Conservation (phyloP, 306 rosid genomes). For the Casuarina cunninghamiana region DNA sequence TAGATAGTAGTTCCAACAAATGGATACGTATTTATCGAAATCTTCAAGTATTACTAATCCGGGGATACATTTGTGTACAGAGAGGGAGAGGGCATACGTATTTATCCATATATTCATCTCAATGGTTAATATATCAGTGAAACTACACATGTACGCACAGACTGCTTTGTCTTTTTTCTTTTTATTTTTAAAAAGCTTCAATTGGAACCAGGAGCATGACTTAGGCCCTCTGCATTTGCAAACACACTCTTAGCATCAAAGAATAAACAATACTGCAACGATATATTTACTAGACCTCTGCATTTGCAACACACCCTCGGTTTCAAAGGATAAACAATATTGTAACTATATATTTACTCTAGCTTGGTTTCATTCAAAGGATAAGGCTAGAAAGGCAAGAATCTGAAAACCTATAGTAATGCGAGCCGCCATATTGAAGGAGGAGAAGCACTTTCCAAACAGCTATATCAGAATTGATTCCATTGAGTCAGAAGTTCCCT, state of each 20-base stretch:
- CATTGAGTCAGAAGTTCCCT: neutral
- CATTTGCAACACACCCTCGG: neutral
- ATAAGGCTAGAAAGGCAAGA: conserved; percentile 1
- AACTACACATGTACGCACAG: neutral
- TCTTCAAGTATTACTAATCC: neutral
- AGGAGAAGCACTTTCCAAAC: neutral
- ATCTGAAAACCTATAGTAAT: neutral
- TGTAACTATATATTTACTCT: neutral
- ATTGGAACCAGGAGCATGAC: neutral
- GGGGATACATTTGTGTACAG: neutral
- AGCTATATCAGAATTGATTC: neutral
- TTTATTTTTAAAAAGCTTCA: neutral
- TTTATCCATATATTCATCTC: neutral
- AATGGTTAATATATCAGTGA: neutral
- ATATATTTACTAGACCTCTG: neutral
- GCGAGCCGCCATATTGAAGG: neutral
- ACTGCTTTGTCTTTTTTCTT: neutral
- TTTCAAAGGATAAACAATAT: neutral
- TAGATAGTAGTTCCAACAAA: neutral
- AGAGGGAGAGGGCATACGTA: neutral
- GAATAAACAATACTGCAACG: neutral
- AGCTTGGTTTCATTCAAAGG: neutral
- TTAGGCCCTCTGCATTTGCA: neutral
- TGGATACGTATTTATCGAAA: neutral
- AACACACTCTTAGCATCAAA: neutral